Base-by-base conservation (phyloP, 805 yeast species). In the Lipomyces sp. region DNA sequence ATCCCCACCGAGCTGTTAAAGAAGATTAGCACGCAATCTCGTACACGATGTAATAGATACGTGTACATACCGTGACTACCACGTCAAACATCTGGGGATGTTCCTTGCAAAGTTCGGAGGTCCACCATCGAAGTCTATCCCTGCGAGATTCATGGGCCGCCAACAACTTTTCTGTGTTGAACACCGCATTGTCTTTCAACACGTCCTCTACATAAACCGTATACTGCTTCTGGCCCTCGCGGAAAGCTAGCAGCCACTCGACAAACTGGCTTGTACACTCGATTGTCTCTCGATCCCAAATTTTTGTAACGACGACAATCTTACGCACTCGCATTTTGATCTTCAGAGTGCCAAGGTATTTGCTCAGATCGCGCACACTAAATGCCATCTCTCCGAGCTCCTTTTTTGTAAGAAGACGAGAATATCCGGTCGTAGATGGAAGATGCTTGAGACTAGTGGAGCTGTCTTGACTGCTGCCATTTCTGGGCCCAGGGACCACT, bases 221-320 rank as follows among this genome's bases (percentile, higher is more conserved):
- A 11, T 76, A 58, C 22, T 64, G 65, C 2, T 67, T 70, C 10
- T 63, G 63, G 18, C 65, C 60, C 51, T 28, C 48, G 47, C 10
- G 57, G 3, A 45, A 31, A 6, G 67, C 59, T 32, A 88, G 65
- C 26, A 88, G 65, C 90, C 91, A 88, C 60, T 82, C 88, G 1
- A 86, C 83, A 59, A 89, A 71, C 61, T 85, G 93, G 49, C 89
- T 74, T 0, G 96, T 85, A 39, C 85, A 69, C 61, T 79, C 82
- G 6, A 85, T 80, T 43, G 89, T 70, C 3, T 87, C 81, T 58
- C 83, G 80, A 65, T 89, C 96, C 53, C 93, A 75, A 1, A 95
- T 91, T 67, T 88, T 88, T 13, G 96, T 88, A 18, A 89, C 88
- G 13, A 88, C 79, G 80, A 88, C 75, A 16, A 89, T 78, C 19